Evolutionary conservation across 768 basidiomycete genomes (phyloP), one percentile per base, ranked within the genome.

Genomic region (Dentipellis fragilis): DNA sequence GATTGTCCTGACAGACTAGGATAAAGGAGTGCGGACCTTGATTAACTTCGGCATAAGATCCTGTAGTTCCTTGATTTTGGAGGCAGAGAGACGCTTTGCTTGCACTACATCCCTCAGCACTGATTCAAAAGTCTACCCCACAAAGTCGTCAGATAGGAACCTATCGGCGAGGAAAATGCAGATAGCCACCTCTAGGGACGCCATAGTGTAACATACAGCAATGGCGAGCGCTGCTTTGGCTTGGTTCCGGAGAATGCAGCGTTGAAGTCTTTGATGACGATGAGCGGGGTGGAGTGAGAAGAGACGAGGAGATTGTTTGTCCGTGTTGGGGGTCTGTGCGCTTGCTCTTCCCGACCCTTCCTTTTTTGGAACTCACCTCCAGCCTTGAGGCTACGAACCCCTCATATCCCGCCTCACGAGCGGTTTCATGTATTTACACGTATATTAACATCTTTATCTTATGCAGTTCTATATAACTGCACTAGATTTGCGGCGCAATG

Each of bases 61-160:
- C 2, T 85, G 89, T 62, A 97, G 67, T 63, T 71, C 79, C 49
- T 73, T 76, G 78, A 99, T 88, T 74, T 89, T 91, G 17, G 92
- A 88, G 34, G 83, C 85, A 14, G 93, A 95, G 55, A 97, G 72
- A 56, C 90, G 81, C 69, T 91, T 93, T 57, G 84, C 84, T 54
- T 77, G 74, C 48, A 96, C 87, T 42, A 93, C 80, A 63, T 92
- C 84, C 68, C 89, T 89, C 58, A 97, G 72, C 42, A 84, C 74
- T 29, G 76, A 68, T 70, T 94, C 89, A 64, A 96, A 95, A 55
- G 82, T 80, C 93, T 96, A 66, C 10, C 38, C n/a, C 38, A 49
- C 47, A 4, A 48, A 39, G 45, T 9, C 29, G 48, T 40, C 3
- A 19, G 48, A 19, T 49, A 49, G 48, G 34, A 34, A 45, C 23